phyloP scores from a whole-genome alignment of 257 asterid genomes.

The Marsdenia floribunda region DNA sequence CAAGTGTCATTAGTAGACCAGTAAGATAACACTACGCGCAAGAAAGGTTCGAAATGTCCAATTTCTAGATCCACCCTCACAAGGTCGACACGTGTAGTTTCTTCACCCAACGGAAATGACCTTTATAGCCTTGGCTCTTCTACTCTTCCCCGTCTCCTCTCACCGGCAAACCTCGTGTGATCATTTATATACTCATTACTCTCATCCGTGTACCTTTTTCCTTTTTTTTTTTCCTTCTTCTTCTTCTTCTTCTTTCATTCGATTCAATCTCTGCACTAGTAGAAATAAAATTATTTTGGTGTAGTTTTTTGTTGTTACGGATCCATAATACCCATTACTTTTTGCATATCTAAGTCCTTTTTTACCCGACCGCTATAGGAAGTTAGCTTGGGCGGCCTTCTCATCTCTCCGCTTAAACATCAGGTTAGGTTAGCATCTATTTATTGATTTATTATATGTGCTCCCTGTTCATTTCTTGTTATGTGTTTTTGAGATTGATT shows the following conservation, averaged over 20 bases:
- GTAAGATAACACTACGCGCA: constrained; percentile 5
- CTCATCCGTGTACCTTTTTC: neutral
- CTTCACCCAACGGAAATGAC: constrained; percentile 18
- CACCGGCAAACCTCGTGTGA: constrained; percentile 50
- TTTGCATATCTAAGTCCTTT: neutral
- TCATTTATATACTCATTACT: constrained; percentile 34
- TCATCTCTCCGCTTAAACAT: constrained; percentile 21
- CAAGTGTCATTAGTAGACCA: constrained; percentile 20
- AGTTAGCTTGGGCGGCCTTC: constrained; percentile 31
- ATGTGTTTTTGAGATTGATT: neutral
- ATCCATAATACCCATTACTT: constrained; percentile 12
- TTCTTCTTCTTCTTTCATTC: constrained; percentile 11
- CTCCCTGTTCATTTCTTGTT: neutral
- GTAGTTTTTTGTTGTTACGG: constrained; percentile 23
- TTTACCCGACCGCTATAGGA: neutral
- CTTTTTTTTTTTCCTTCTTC: no score
- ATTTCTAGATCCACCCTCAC: constrained; percentile 23
- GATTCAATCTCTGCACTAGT: constrained; percentile 10
- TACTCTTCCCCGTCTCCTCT: constrained; percentile 56
- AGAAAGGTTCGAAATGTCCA: constrained; percentile 23
- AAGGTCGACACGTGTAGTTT: constrained; percentile 44
- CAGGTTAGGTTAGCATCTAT: constrained; percentile 27
- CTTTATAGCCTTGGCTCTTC: constrained; percentile 57
- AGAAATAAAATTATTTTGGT: neutral
- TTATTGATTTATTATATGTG: neutral